These are phyloP conservation scores for Rhododendron williamsianum DNA, from an alignment of 148 eudicot species.

Conservation along the genomic window DNA sequence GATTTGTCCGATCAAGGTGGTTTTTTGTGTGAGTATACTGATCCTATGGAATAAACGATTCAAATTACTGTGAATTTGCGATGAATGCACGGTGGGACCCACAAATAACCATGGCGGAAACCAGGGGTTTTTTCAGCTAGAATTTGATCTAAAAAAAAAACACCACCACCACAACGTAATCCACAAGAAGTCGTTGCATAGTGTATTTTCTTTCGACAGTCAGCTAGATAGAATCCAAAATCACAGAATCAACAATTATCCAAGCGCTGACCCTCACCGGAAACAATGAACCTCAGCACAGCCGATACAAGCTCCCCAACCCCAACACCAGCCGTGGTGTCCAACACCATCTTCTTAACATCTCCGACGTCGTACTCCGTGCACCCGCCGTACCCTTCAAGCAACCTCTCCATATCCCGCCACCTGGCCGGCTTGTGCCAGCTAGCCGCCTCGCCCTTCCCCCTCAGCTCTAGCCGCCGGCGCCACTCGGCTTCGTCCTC, in stretches of 20 bases:
- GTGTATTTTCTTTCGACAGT: neutral
- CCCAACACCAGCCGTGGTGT: constrained; percentile 49
- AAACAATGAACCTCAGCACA: constrained; percentile 36
- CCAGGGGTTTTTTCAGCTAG: no score
- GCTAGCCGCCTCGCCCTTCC: constrained; percentile 22
- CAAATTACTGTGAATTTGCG: no score
- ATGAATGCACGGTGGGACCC: no score
- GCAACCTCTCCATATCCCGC: constrained; percentile 49
- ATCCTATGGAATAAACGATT: no score
- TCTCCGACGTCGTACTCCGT: constrained; percentile 60
- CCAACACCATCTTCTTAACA: constrained; percentile 56
- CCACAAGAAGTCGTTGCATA: neutral
- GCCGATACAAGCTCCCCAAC: constrained; percentile 22
- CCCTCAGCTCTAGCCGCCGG: constrained; percentile 30
- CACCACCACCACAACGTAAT: neutral
- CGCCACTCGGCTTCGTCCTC: constrained; percentile 39
- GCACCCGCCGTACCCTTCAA: constrained; percentile 61
- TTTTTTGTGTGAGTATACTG: no score
- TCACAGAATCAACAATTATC: neutral
- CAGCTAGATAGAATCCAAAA: neutral
- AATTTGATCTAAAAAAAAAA: no score
- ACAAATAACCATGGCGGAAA: no score
- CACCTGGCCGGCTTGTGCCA: constrained; percentile 79
- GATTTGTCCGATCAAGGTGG: no score
- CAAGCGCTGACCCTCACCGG: neutral